Evolutionary conservation across 2,329 filamentous ascomycete genomes (phyloP), one percentile per base, ranked within the genome.

Genomic region (Calonectria pseudoreteaudii): DNA sequence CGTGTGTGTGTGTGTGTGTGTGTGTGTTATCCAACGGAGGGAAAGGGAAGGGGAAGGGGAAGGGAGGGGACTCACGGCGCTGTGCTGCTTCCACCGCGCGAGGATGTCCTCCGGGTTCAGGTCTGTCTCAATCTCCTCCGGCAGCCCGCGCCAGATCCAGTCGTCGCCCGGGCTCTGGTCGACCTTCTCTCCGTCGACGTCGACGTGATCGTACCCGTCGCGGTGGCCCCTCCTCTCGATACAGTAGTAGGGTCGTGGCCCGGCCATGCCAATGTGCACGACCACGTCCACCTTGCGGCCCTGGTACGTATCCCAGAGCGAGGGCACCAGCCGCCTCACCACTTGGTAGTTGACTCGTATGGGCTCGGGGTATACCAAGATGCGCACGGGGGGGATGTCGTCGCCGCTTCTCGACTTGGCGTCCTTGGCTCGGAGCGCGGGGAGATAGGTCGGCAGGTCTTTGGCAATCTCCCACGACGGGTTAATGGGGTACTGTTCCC

Each of bases 211-310:
- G 84, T 97, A 98, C 5, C 93, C 93, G 78, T 94, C 92, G 47
- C 94, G 90, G 80, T 94, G 93, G 0, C 90, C 94, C 44, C 90
- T 87, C 14, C 90, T 88, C 86, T 98, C 95, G 11, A 96, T 86
- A 14, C 90, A 90, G 82, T 96, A 97, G 78, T 91, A 84, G 18
- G 91, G 79, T 83, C 88, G 78, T 85, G 90, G 80, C 83, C 93
- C 81, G 82, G 94, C 94, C 90, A 97, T 95, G 75, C 95, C 95
- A 66, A 97, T 93, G 83, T 97, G 95, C 5, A 98, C 83, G 28
- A 92, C 88, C 36, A 93, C 85, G 83, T 97, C 93, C 68, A 92
- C 89, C 64, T 86, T 84, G 68, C 79, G 81, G 66, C 82, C 76
- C 78, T 83, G 72, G 82, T 81, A 74, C 36, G 72, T 71, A 49